These are phyloP conservation scores for Marsdenia floribunda DNA, from an alignment of 257 asterid species.

Conservation along the genomic window DNA sequence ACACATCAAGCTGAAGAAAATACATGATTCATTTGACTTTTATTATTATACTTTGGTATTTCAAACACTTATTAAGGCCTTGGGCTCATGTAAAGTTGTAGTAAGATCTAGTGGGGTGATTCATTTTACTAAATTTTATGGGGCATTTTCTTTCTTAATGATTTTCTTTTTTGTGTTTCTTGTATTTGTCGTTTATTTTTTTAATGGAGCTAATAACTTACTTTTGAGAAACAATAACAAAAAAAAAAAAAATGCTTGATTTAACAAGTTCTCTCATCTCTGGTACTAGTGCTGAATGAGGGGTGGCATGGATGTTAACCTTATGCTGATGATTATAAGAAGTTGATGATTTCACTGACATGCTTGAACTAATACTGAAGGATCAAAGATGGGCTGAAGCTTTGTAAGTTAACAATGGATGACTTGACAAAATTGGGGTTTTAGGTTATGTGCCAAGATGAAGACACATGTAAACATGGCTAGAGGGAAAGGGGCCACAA, in stretches of 20 bases:
- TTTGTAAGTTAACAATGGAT: conserved; percentile 10
- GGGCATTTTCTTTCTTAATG: background rate
- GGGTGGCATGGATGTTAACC: too few relatives aligned
- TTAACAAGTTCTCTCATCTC: background rate
- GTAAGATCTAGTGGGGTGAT: background rate
- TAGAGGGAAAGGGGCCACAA: conserved; percentile 53
- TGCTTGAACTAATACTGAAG: background rate
- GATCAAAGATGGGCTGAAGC: conserved; percentile 4
- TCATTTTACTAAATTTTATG: background rate
- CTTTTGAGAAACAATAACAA: background rate
- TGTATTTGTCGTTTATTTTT: too few relatives aligned
- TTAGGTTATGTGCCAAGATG: conserved; percentile 30
- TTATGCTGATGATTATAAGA: background rate
- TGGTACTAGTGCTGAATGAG: background rate
- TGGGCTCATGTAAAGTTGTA: too few relatives aligned
- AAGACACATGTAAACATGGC: conserved; percentile 47
- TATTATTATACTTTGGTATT: background rate
- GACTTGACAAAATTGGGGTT: conserved; percentile 18
- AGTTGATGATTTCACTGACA: background rate
- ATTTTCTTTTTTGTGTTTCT: background rate
- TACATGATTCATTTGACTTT: background rate
- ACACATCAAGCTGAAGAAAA: background rate
- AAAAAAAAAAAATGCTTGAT: conserved; percentile 1
- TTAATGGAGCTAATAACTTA: background rate
- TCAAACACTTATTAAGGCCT: background rate